These are phyloP conservation scores for Santalum album DNA, from an alignment of 164 flowering plant genomes.

Conservation along the genomic window DNA sequence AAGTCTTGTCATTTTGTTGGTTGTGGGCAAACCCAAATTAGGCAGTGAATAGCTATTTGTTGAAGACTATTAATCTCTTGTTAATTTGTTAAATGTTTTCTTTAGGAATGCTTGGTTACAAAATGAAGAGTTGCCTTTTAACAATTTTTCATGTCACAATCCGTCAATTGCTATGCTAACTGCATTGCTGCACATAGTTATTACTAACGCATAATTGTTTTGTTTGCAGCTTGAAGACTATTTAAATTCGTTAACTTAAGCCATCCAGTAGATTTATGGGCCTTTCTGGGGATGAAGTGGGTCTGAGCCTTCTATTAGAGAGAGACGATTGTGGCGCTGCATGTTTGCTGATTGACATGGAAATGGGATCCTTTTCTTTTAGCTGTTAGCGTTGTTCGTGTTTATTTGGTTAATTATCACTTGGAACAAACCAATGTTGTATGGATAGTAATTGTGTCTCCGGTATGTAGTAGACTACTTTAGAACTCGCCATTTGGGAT, in stretches of 20 bases:
- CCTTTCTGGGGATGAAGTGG: slow-evolving; percentile 6
- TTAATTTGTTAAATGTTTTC: too few relatives aligned
- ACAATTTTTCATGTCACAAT: too few relatives aligned
- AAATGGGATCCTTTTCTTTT: slow-evolving; percentile 10
- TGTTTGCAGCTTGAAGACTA: not conserved
- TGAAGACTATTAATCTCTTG: too few relatives aligned
- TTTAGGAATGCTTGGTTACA: too few relatives aligned
- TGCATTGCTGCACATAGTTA: slow-evolving; percentile 1
- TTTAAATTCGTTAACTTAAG: slow-evolving; percentile 2
- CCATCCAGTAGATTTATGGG: slow-evolving; percentile 3
- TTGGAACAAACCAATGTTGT: not conserved
- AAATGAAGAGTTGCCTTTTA: too few relatives aligned
- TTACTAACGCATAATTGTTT: slow-evolving; percentile 1
- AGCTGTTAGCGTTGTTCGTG: slow-evolving; percentile 8
- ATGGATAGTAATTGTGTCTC: not conserved
- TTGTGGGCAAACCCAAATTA: too few relatives aligned
- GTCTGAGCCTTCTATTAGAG: slow-evolving; percentile 1
- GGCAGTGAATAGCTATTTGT: too few relatives aligned
- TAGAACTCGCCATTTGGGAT: not conserved
- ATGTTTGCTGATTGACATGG: too few relatives aligned
- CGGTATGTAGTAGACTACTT: not conserved
- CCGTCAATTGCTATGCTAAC: not conserved
- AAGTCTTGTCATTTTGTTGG: too few relatives aligned
- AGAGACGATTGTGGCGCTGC: too few relatives aligned
- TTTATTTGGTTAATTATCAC: slow-evolving; percentile 6